Evolutionary conservation across 768 basidiomycete species (phyloP), one percentile per base, ranked within the genome.

Genomic region (Tremella yokohamensis): DNA sequence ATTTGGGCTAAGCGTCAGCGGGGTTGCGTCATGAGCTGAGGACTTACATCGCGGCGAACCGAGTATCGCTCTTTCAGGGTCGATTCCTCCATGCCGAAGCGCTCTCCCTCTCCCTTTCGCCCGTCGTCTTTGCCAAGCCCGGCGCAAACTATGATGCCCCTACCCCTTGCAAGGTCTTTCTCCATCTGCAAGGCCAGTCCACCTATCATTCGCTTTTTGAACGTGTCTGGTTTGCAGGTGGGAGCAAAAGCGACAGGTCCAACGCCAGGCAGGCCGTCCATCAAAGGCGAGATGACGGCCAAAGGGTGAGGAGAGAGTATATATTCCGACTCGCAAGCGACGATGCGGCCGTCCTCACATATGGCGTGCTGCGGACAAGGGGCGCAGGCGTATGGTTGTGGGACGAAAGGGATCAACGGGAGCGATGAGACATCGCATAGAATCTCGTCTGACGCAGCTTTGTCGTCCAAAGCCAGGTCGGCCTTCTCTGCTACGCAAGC

Each of bases 291-390:
- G 37, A 71, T 18, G 47, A 60, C 34, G 6, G 68, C 52, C 3
- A 74, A 53, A 0, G 65, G 61, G 45, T 64, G 56, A 2, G 59
- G 55, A 20, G 61, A 45, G 3, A 73, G 62, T 44, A 79, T 62
- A 56, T 77, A 79, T 50, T 78, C 78, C 20, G 64, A 65, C 18
- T 63, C 67, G 60, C 79, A 80, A 12, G 64, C 56, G 20, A 67
- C 22, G 25, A 80, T 55, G 8, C 65, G 12, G 1, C 76, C 77
- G 12, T 66, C 61, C 9, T 50, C 18, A 58, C 79, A 80, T 12
- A 60, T 40, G 1, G 74, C 79, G 54, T 79, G 77, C 1, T 64
- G 51, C 0, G 79, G 79, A 58, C 79, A 80, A 22, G 77, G 64
- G 1, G 75, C 70, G 60, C 79, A 80, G 1, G 64, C 53, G 1